Evolutionary conservation across 768 basidiomycete genomes (phyloP), one percentile per base, ranked within the genome.

Genomic region (Calocybe gangraenosa): DNA sequence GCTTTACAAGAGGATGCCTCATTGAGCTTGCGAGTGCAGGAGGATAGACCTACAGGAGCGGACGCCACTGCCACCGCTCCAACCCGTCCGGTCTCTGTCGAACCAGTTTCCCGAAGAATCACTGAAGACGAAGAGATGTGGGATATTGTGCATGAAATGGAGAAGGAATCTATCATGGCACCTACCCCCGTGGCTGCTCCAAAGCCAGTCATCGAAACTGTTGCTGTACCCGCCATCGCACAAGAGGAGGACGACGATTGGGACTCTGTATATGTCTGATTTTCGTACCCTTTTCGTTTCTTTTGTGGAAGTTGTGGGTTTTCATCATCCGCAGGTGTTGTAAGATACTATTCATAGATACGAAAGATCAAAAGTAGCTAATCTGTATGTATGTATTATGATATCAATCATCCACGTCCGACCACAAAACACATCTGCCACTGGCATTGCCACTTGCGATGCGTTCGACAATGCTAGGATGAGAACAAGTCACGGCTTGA

Each of bases 401-500:
- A 17, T 38, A 47, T 51, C 54, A 41, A 54, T 52, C 40, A 58
- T 59, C 13, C 76, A 81, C 7, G 76, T 77, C 46, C 22, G 83
- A 87, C 90, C 90, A 92, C 9, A 92, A 64, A 10, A 87, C 76
- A 59, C 89, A 91, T 42, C 85, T 73, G 20, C 90, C 90, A 48
- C 81, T 86, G 1, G 62, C 90, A 56, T 89, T 92, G 17, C 88
- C 90, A 36, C 78, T 87, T 3, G 75, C 89, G 18, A 74, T 84
- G 20, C 90, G 76, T 55, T 87, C 87, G 2, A 87, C 71, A 17
- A 87, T 65, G 44, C 59, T 82, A 0, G 90, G 89, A 60, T 92
- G 90, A 11, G 86, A 88, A 54, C 84, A 87, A 7, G 90, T 88
- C n/a, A 92, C 90, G n/a, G 90, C 88, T 63, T 91, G 90, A 3